Conservation (phyloP, 2,329 filamentous ascomycete genomes). For the Esteya vermicola region DNA sequence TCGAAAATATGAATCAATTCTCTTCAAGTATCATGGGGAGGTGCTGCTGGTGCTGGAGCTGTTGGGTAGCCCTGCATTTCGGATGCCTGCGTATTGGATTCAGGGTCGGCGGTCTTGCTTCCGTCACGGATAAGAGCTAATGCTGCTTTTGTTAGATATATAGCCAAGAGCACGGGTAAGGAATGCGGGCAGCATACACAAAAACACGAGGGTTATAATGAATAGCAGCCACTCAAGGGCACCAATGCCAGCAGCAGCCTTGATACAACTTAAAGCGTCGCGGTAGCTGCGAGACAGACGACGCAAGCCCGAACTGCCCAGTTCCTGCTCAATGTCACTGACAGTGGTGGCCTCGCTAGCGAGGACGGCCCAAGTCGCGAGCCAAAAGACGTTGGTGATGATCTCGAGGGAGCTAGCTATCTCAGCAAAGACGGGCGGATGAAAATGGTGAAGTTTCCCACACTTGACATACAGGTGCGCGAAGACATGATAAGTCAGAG, state of each 20-base stretch:
- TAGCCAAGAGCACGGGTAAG: neutral
- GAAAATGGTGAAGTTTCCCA: neutral
- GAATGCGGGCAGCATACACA: slow-evolving; percentile 3
- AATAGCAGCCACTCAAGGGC: slow-evolving; percentile 12
- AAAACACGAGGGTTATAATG: slow-evolving; percentile 8
- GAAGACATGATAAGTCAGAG: slow-evolving; percentile 8
- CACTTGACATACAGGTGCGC: slow-evolving; percentile 8
- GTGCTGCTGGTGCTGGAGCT: too few relatives aligned
- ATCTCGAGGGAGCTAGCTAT: slow-evolving; percentile 7
- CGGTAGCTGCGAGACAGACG: neutral
- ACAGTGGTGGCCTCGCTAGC: slow-evolving; percentile 8
- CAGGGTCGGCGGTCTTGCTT: too few relatives aligned
- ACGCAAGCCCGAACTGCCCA: neutral
- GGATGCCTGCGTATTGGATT: too few relatives aligned
- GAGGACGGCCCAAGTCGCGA: slow-evolving; percentile 11
- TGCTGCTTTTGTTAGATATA: neutral
- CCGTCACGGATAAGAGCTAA: too few relatives aligned
- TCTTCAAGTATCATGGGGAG: too few relatives aligned
- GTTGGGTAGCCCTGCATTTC: too few relatives aligned
- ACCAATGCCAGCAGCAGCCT: slow-evolving; percentile 11
- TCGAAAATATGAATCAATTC: too few relatives aligned
- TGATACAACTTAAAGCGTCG: slow-evolving; percentile 9
- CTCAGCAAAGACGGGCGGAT: neutral
- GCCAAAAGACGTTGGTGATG: slow-evolving; percentile 11
- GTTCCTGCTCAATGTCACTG: neutral